Base-by-base conservation (phyloP, 2,329 filamentous ascomycete genomes). In the Fusarium newnesense region DNA sequence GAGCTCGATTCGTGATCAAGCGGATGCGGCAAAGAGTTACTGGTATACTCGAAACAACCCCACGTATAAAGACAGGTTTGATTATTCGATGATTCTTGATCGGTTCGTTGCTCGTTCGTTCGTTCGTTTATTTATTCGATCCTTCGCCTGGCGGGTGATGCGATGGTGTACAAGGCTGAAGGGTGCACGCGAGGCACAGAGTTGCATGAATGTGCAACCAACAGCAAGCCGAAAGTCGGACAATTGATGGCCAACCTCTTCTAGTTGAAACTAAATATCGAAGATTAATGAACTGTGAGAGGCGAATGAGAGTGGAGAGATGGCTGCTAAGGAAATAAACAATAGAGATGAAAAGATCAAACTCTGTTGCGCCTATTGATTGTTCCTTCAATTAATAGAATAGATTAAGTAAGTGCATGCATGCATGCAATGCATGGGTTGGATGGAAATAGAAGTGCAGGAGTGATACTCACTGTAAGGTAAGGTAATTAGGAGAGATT, bases 401-500 rank as follows among this genome's bases (percentile, higher is more conserved):
- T 54, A 34, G 47, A 50, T 50, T 34, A 52, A 52, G 49, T 52
- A 68, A 60, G 36, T 42, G 36, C 19, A 39, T 30, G 50, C 46
- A 60, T 58, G 52, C 46, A 56, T 50, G 52, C 36, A 58, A 56
- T 50, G 52, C 36, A 58, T 71, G 46, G 60, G 56, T 62, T 69
- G 57, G 57, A 74, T 72, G 60, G 60, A 74, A 72, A 74, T 69
- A 43, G 57, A 74, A 66, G 64, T 56, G 56, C 26, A 60, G 43
- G 47, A 57, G 62, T 65, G 57, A 36, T 58, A 46, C 60, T 47
- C 37, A 56, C 37, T 44, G 52, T 43, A 43, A 34, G n/a, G n/a
- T 36, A 42, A 63, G n/a, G 26, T 58, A 72, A 21, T 52, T 36
- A 68, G 57, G 72, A 69, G 72, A 75, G 72, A 74, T 74, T 72